Conservation (phyloP, 768 basidiomycete genomes). For the Candolleomyces eurysporus region DNA sequence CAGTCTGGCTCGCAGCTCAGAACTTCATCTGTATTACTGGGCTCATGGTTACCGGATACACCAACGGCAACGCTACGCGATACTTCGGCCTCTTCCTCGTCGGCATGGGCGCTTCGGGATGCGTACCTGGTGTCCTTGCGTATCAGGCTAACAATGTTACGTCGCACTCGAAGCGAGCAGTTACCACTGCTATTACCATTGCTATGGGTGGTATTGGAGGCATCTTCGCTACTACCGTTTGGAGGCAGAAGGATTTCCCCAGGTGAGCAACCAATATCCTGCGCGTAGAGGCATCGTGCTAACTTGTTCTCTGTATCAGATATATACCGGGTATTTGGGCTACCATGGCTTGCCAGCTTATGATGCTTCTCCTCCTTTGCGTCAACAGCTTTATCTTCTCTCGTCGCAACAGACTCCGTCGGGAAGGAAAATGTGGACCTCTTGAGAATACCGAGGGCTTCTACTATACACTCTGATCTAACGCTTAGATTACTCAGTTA, state of each 20-base stretch:
- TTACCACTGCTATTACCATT: slow-evolving; percentile 34
- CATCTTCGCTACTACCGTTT: slow-evolving; percentile 37
- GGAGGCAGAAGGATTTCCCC: slow-evolving; percentile 33
- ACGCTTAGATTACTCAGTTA: slow-evolving; percentile 5
- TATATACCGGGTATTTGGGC: slow-evolving; percentile 33
- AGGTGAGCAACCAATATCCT: not conserved
- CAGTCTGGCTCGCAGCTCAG: slow-evolving; percentile 31
- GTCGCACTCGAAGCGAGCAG: slow-evolving; percentile 36
- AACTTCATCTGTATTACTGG: slow-evolving; percentile 31
- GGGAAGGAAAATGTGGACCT: slow-evolving; percentile 26
- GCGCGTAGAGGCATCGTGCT: too few relatives aligned
- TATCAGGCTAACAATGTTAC: slow-evolving; percentile 37
- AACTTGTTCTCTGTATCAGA: not conserved
- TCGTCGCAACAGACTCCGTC: slow-evolving; percentile 26
- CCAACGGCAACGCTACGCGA: slow-evolving; percentile 24
- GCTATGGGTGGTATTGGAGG: slow-evolving; percentile 38
- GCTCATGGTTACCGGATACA: slow-evolving; percentile 30
- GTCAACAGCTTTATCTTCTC: slow-evolving; percentile 25
- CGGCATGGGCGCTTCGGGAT: slow-evolving; percentile 32
- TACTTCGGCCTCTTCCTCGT: slow-evolving; percentile 37
- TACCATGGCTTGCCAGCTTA: slow-evolving; percentile 34
- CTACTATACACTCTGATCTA: slow-evolving; percentile 33
- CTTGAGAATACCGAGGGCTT: slow-evolving; percentile 36
- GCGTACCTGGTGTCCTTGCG: slow-evolving; percentile 35
- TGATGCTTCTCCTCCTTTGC: slow-evolving; percentile 26